Evolutionary conservation across 148 eudicot species (phyloP).

Genomic region (Amaranthus palmeri): DNA sequence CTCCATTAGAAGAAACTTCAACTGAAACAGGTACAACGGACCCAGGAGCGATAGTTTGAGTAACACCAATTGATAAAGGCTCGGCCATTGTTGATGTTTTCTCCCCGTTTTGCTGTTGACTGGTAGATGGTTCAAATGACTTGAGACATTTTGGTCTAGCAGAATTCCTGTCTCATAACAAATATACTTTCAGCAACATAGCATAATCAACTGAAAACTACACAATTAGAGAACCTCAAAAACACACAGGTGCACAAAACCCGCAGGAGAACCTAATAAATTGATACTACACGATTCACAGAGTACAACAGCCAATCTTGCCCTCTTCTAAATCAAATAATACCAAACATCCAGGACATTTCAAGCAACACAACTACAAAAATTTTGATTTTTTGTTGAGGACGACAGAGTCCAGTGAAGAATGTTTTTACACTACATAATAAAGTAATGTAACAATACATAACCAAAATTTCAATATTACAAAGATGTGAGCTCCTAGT

Average conservation of each 20-base stretch:
- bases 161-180: constrained; percentile 24
- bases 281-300: background rate
- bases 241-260: background rate
- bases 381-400: background rate
- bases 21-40: constrained; percentile 18
- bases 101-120: constrained; percentile 15
- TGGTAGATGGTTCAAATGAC: constrained; percentile 19
- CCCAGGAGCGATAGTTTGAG: background rate
- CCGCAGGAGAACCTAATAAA: too few species aligned
- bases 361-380: background rate
- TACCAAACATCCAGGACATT: background rate
- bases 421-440: background rate
- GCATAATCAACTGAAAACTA: background rate
- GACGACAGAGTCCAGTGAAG: background rate
- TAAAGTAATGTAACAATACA: background rate
- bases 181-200: constrained; percentile 7
- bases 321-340: background rate
- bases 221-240: background rate
- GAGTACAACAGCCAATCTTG: background rate
- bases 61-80: background rate
- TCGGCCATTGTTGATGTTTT: constrained; percentile 8
- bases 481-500: background rate
- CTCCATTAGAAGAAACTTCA: constrained; percentile 7
- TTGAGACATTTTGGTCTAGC: constrained; percentile 28
- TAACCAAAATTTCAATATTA: background rate